Evolutionary conservation across 345 rosid species (phyloP).

Genomic region (Balakata baccata): DNA sequence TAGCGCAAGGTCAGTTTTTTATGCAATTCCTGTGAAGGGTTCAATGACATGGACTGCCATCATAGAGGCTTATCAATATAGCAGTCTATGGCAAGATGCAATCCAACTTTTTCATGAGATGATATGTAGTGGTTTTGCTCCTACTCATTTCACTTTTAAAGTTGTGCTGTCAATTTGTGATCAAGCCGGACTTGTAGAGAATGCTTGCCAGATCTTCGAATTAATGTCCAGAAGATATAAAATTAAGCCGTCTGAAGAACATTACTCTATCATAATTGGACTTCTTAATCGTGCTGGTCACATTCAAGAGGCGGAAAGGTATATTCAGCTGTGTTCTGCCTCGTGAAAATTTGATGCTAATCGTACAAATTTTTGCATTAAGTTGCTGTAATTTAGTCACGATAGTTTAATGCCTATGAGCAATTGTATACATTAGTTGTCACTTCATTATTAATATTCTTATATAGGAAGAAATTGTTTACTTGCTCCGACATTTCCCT

Average conservation of each 20-base stretch:
- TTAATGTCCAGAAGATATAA: conserved; percentile 46
- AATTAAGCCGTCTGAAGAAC: conserved; percentile 41
- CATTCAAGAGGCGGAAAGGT: conserved; percentile 8
- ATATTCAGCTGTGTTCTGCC: conserved; percentile 2
- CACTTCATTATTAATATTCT: neutral
- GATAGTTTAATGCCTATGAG: neutral
- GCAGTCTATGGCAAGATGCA: conserved; percentile 45
- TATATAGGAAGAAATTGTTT: too few species aligned
- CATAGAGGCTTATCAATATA: conserved; percentile 58
- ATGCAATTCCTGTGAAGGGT: conserved; percentile 61
- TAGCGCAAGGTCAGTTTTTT: conserved; percentile 50
- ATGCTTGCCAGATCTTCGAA: conserved; percentile 52
- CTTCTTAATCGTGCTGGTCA: conserved; percentile 33
- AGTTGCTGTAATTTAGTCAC: neutral
- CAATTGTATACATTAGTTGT: neutral
- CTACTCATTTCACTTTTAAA: conserved; percentile 61
- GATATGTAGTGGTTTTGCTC: conserved; percentile 54
- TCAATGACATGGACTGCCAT: conserved; percentile 77
- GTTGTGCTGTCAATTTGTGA: conserved; percentile 60
- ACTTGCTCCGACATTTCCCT: too few species aligned
- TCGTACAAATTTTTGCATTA: neutral
- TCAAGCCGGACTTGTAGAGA: conserved; percentile 64
- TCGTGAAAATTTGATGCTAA: neutral
- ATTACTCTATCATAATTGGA: conserved; percentile 38
- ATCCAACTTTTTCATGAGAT: conserved; percentile 53